Base-by-base conservation (phyloP, 2,329 filamentous ascomycete genomes). In the Lachnellula subtilissima region DNA sequence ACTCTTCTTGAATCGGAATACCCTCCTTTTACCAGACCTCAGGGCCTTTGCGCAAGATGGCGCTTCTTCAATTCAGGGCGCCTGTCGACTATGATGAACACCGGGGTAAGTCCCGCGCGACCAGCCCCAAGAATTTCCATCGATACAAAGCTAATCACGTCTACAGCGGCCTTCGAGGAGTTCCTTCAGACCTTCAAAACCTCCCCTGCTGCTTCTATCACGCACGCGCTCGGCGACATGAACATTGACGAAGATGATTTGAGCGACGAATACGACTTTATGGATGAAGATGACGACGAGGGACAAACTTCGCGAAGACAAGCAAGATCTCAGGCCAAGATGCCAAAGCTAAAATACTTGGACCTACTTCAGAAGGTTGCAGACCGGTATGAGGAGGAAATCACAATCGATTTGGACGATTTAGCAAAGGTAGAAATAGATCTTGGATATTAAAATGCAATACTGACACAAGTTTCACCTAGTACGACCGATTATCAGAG, bases 171-270 rank as follows among this genome's bases (percentile, higher is more conserved):
- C 50, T 94, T 99, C 73, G 87, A 96, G 74, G 85, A 88, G 68
- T 99, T 99, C 71, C 79, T 99, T 61, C 78, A 82, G 66, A 85
- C 85, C 61, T 99, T 95, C 84, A 97, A 99, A 77, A 87, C 87
- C 54, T 86, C 79, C 69, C 88, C 77, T 55, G 84, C 79, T 72
- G 82, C 80, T 62, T 86, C 87, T 57, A 85, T 95, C 64, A 85
- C 89, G 40, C 87, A 92, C 70, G 91, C 91, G 46, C 81, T 99
- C 48, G 85, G 90, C 65, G 85, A 87, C 64, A 84, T 99, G 67
- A 88, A 88, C 68, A 88, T 99, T 62, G 88, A 91, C 71, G 92
- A 91, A 69, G 88, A 95, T 74, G 88, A 88, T 65, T 80, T 89
- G 43, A 91, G 87, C 73, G 92, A 96, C 68, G 91, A 96, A 67